Conservation (phyloP, 2,329 filamentous ascomycete genomes). For the Stemphylium lycopersici region DNA sequence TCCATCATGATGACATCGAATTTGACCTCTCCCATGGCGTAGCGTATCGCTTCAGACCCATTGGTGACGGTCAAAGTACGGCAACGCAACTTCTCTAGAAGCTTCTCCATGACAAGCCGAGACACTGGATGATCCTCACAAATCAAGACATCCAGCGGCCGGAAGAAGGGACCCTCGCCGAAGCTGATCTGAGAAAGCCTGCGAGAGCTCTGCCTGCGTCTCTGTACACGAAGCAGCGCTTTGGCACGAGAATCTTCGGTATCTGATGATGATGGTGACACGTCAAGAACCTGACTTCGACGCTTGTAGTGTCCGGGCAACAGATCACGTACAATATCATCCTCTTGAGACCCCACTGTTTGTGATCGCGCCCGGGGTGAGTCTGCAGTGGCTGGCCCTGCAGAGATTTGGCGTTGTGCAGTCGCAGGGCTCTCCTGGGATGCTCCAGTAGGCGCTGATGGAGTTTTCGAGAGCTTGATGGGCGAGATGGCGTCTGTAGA, state of each 20-base stretch:
- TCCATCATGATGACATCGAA: slow-evolving; percentile 99
- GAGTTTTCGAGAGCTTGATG: slow-evolving; percentile 54
- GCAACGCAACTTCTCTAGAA: slow-evolving; percentile 93
- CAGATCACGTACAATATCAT: slow-evolving; percentile 75
- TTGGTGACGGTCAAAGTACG: slow-evolving; percentile 91
- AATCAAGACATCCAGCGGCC: slow-evolving; percentile 90
- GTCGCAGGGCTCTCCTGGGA: slow-evolving; percentile 51
- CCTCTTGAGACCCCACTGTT: slow-evolving; percentile 93
- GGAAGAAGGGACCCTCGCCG: slow-evolving; percentile 82
- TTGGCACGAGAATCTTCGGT: slow-evolving; percentile 95
- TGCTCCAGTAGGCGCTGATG: slow-evolving; percentile 51
- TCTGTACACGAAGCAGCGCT: slow-evolving; percentile 87
- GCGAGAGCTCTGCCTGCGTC: slow-evolving; percentile 92
- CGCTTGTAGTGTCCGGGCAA: slow-evolving; percentile 77
- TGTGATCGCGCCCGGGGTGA: slow-evolving; percentile 78
- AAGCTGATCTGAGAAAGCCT: slow-evolving; percentile 90
- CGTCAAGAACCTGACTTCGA: slow-evolving; percentile 91
- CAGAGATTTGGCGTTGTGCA: slow-evolving; percentile 42
- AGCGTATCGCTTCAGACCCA: slow-evolving; percentile 88
- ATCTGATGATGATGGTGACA: slow-evolving; percentile 96
- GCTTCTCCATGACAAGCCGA: slow-evolving; percentile 96
- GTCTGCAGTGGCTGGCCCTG: slow-evolving; percentile 44
- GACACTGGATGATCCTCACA: slow-evolving; percentile 98
- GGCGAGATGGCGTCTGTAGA: slow-evolving; percentile 62
- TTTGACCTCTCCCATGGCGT: slow-evolving; percentile 95